Evolutionary conservation across 805 yeast genomes (phyloP).

Genomic region (Ascoidea rubescens): DNA sequence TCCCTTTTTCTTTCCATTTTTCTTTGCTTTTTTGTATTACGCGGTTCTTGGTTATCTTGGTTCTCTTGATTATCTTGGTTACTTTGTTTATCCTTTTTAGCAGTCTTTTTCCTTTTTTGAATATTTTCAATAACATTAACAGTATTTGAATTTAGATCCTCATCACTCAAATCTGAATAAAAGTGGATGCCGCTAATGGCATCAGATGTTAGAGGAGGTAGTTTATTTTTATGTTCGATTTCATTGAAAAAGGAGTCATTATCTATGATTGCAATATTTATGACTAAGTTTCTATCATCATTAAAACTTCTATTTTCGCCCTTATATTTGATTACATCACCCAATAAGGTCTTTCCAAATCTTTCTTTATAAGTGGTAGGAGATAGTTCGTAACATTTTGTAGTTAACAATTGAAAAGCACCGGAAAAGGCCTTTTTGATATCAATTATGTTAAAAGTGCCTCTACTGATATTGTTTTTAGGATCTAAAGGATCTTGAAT

Average conservation of each 20-base stretch:
- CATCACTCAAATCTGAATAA: constrained; percentile 14
- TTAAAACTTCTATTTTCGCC: constrained; percentile 68
- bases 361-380: constrained; percentile 51
- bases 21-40: constrained; percentile 11
- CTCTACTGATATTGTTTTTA: constrained; percentile 71
- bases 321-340: constrained; percentile 61
- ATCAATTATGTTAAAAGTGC: constrained; percentile 68
- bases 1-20: constrained; percentile 3
- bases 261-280: constrained; percentile 39
- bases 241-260: constrained; percentile 13
- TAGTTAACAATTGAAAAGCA: constrained; percentile 65
- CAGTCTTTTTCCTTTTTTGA: neutral
- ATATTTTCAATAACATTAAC: constrained; percentile 9
- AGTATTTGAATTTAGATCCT: constrained; percentile 11
- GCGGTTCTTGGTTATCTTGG: constrained; percentile 10
- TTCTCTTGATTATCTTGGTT: constrained; percentile 4
- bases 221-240: neutral
- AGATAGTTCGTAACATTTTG: constrained; percentile 63
- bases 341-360: constrained; percentile 59
- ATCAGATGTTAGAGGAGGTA: too few species aligned
- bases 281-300: constrained; percentile 54
- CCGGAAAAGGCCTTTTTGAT: constrained; percentile 84
- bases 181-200: constrained; percentile 14
- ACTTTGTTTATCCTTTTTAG: constrained; percentile 4
- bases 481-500: constrained; percentile 86